Evolutionary conservation across 2,329 filamentous ascomycete species (phyloP), one percentile per base, ranked within the genome.

Genomic region (Epichloe hybrida): DNA sequence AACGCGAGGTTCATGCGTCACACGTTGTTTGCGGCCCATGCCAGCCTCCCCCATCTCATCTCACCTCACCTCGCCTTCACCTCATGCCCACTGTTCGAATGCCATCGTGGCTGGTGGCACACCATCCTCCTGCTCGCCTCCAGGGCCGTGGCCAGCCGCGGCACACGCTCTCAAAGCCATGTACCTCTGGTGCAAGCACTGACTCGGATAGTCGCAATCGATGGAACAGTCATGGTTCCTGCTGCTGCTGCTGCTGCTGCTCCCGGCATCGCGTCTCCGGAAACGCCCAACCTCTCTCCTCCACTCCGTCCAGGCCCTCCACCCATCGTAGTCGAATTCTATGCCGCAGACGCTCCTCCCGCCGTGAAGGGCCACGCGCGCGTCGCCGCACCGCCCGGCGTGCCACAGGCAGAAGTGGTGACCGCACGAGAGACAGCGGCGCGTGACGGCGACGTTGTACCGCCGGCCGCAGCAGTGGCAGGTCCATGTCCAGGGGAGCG

Each of bases 361-460:
- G 50, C 38, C 49, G 5, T 44, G 42, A 15, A 44, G 6, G 23
- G 27, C 13, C 3, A 20, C 12, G 11, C 12, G 49, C 40, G 44
- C 42, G 52, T 46, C 17, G 17, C 11, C 13, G 11, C 1, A 42
- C 11, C 40, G 40, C 2, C 39, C 17, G 1, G 43, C 21, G 4
- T 48, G 35, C 31, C 56, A 54, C 23, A 58, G 61, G 58, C 70
- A 70, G 53, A 65, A 61, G 34, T 46, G 47, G 59, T 69, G 66
- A 50, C 59, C 58, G 61, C 70, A 70, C 39, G 63, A 58, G 44
- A 73, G 63, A 48, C 71, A 68, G 21, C 64, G 60, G 9, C 65
- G 63, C 43, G 68, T 71, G 52, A 56, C 60, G 46, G 56, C 54
- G 6, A 69, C 51, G 41, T 52, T 57, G 56, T 63, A 68, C 1